phyloP scores from a whole-genome alignment of 108 stramenopile genomes.

The Nitzschia sp. region DNA sequence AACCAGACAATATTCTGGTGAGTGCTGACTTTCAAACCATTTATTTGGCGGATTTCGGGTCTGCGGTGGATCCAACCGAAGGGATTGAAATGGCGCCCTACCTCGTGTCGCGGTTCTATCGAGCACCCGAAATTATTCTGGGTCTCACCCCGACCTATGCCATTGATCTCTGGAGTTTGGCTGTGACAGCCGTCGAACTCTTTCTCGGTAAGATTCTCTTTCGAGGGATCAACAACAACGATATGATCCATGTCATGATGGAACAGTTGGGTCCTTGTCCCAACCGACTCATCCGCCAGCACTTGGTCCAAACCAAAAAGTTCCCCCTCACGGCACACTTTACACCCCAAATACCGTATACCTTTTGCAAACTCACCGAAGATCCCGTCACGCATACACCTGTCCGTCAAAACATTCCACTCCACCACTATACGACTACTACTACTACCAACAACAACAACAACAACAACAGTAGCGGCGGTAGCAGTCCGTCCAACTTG shows the following conservation, averaged over 20 bases:
- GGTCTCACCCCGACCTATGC: conserved; percentile 88
- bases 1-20: conserved; percentile 98
- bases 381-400: conserved; percentile 68
- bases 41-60: conserved; percentile 93
- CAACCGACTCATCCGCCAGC: conserved; percentile 76
- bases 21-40: conserved; percentile 76
- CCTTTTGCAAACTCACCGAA: conserved; percentile 59
- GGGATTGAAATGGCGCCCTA: conserved; percentile 82
- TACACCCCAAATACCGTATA: conserved; percentile 51
- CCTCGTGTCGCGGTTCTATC: conserved; percentile 96
- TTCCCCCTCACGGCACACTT: conserved; percentile 61
- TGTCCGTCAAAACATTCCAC: conserved; percentile 55
- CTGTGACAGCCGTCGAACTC: conserved; percentile 90
- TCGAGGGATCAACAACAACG: conserved; percentile 91
- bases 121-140: conserved; percentile 98
- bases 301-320: conserved; percentile 58
- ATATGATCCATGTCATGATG: conserved; percentile 94
- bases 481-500: conserved; percentile 31
- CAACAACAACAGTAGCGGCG: too few species aligned
- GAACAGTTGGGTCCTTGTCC: conserved; percentile 89
- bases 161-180: conserved; percentile 94
- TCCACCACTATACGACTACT: conserved; percentile 23
- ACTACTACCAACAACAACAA: too few species aligned
- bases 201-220: conserved; percentile 93
- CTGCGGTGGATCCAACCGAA: conserved; percentile 74